Evolutionary conservation across 257 asterid genomes (phyloP), one percentile per base, ranked within the genome.

Genomic region (Lycium ferocissimum): DNA sequence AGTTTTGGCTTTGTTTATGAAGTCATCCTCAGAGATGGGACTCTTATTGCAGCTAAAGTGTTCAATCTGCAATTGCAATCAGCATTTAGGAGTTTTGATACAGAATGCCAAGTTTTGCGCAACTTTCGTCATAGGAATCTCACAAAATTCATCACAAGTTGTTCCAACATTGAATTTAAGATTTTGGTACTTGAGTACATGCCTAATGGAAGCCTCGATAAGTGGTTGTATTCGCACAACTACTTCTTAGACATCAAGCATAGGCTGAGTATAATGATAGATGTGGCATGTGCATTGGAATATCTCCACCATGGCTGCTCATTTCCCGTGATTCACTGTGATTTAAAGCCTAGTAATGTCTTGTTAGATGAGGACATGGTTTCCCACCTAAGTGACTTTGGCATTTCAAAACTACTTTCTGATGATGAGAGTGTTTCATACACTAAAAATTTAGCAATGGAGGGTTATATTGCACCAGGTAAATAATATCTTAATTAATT

Each of bases 391-490:
- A 35, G 78, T 13, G 84, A 82, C 65, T 82, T 82, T 22, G 49
- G 84, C n/a, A 82, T 82, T 33, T 33, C 84, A 26, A 82, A 61
- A 47, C 7, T 82, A 22, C 66, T 82, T 35, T 65, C 70, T 54
- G 71, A 58, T 53, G 84, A 35, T 65, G 57, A 80, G 72, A 22
- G 38, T 22, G 20, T 20, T 33, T 26, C 33, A 26, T 69, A 63
- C 1, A 82, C 79, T 37, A 61, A 43, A 38, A 82, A 78, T 26
- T 43, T 82, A 18, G 84, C 84, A 11, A 82, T 79, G 26, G 13
- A 45, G 9, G 84, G 78, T 4, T 82, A 82, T 22, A 82, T 82
- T 67, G 73, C 79, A 43, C 84, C 79, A 82, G 84, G 79, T 82
- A 47, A 17, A 7, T 17, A 9, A 61, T 61, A 15, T 13, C 10